Base-by-base conservation (phyloP, 78 protist species). In the Emiliania huxleyi region DNA sequence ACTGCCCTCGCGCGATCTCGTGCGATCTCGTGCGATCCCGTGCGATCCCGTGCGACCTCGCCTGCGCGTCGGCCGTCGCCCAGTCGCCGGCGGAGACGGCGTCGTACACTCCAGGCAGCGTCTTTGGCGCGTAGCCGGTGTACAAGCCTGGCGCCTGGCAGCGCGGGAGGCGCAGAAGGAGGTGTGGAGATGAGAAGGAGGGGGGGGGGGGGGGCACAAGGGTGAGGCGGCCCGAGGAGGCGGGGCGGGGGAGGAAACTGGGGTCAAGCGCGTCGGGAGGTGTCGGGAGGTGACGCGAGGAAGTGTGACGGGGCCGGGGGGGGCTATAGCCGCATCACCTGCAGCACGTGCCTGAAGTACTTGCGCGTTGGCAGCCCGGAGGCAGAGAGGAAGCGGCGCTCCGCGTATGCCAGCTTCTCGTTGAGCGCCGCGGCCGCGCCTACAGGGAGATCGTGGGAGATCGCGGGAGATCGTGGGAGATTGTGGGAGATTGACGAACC, bases 101-200 rank as follows among this genome's bases (percentile, higher is more conserved):
- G 11, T 69, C 38, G 75, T 4, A 4, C 3, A 90, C 12, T 4
- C 84, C 92, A 15, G 92, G 92, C 12, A 90, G 73, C 19, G 75
- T 87, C 38, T 4, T 22, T 12, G 71, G 11, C 40, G 49, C 87
- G 81, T 90, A 90, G 40, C 92, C 92, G 44, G 18, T 5, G 56
- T 75, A 26, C 88, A 90, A 37, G 71, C 81, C 81, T 11, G 92
- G 92, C 22, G 92, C 92, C 2, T n/a, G 26, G 55, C 56, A 2
- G 55, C 40, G 48, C 88, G 48, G 5, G 56, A 49, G 56, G 56
- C 56, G 12, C 5, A 12, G 56, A 12, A 49, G 56, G 56, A 12
- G n/a, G n/a, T n/a, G n/a, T n/a, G n/a, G n/a, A n/a, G n/a, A n/a
- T n/a, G n/a, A n/a, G n/a, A n/a, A n/a, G n/a, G n/a, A n/a, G n/a